Percentiles rank a stretch among this genome's conserved stretches.
Evolutionary conservation across 2,329 filamentous ascomycete genomes (phyloP).

Genomic region (Fusarium sp.): DNA sequence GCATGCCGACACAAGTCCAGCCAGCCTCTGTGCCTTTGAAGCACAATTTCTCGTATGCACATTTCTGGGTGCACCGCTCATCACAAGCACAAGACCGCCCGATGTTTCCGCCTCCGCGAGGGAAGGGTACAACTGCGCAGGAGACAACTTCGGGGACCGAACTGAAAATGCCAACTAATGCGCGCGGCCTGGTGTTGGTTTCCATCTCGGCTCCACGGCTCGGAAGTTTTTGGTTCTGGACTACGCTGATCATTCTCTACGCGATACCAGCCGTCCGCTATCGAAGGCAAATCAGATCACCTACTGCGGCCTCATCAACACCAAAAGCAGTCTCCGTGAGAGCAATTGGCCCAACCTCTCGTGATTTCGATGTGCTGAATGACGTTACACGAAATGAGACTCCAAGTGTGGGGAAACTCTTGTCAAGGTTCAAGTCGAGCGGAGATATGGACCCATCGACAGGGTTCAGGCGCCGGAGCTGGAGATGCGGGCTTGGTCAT

Average conservation of each 20-base stretch:
- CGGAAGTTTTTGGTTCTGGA: background rate
- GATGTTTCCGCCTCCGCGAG: conserved; percentile 8
- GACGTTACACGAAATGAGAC: conserved; percentile 34
- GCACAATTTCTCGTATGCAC: conserved; percentile 13
- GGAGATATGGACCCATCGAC: conserved; percentile 17
- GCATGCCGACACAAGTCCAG: conserved; percentile 1
- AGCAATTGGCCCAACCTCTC: conserved; percentile 23
- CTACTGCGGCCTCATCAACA: conserved; percentile 6
- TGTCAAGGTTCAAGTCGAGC: conserved; percentile 24
- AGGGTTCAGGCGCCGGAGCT: conserved; percentile 17
- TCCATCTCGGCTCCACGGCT: conserved; percentile 9
- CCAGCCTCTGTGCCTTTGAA: conserved; percentile 13
- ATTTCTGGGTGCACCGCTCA: conserved; percentile 22
- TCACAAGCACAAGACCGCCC: background rate
- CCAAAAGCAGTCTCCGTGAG: conserved; percentile 3
- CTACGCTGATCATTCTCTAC: background rate
- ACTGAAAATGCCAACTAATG: conserved; percentile 11
- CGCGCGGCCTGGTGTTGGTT: conserved; percentile 4
- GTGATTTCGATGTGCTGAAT: conserved; percentile 17
- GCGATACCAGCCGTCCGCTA: conserved; percentile 1
- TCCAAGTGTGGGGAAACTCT: conserved; percentile 27
- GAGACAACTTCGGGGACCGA: conserved; percentile 12
- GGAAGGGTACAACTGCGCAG: background rate
- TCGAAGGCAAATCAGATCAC: conserved; percentile 11
- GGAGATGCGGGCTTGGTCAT: conserved; percentile 15